These are phyloP conservation scores for Clitopilus passeckerianus DNA, from an alignment of 768 basidiomycete genomes.

Conservation along the genomic window DNA sequence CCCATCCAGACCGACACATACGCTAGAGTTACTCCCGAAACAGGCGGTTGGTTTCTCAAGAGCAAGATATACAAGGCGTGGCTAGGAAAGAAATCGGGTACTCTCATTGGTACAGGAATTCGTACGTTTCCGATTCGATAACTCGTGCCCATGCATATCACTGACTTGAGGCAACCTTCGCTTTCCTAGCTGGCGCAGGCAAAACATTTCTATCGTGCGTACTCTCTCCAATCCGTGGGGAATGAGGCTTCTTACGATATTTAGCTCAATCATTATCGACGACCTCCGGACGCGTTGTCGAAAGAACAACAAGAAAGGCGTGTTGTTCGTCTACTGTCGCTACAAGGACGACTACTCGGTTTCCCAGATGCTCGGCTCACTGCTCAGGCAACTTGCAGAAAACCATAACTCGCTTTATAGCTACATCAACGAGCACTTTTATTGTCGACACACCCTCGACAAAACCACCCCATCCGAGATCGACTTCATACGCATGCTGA, in stretches of 20 bases:
- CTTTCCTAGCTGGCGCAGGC: background rate
- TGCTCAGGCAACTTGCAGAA: background rate
- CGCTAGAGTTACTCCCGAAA: background rate
- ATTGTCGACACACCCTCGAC: background rate
- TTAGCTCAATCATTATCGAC: background rate
- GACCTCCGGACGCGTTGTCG: background rate
- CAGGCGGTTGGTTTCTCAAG: background rate
- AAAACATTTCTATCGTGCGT: background rate
- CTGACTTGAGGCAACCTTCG: no score
- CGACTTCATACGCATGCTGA: background rate
- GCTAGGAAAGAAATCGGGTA: background rate
- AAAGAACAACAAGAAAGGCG: background rate
- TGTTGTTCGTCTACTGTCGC: background rate
- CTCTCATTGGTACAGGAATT: background rate
- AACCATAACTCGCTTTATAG: background rate
- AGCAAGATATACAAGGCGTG: background rate
- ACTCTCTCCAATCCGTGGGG: background rate
- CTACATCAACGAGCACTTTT: background rate
- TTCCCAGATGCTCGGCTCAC: background rate
- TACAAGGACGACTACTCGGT: background rate
- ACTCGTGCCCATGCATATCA: background rate
- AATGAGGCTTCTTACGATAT: background rate
- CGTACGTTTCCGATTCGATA: background rate
- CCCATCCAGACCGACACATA: background rate
- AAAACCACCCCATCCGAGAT: background rate